Conservation (phyloP, 495 filamentous ascomycete genomes). For the Hypoxylon trugodes region DNA sequence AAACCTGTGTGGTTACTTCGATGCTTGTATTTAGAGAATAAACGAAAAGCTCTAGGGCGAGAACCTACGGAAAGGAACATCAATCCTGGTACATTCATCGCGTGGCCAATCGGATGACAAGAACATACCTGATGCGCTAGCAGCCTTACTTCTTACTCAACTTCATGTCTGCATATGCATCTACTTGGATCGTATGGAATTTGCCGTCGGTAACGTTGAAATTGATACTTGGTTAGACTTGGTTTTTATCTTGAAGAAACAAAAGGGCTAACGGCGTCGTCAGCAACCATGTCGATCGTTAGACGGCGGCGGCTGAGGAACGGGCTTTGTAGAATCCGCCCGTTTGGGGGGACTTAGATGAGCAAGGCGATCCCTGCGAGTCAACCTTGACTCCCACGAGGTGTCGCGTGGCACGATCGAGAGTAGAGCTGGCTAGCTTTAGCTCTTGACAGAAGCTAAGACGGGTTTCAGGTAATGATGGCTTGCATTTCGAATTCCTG, state of each 20-base stretch:
- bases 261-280: not conserved
- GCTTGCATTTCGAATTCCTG: constrained; percentile 26
- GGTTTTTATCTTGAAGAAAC: not conserved
- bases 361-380: constrained; percentile 25
- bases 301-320: not conserved
- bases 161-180: too few relatives aligned
- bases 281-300: not conserved
- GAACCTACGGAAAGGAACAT: not conserved
- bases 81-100: constrained; percentile 1
- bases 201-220: constrained; percentile 9
- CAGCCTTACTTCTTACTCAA: constrained; percentile 26
- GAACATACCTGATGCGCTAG: constrained; percentile 16
- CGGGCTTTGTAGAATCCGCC: not conserved
- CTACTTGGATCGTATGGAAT: constrained; percentile 9
- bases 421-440: not conserved
- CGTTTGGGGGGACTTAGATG: constrained; percentile 6
- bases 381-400: constrained; percentile 31
- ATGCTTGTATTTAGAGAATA: too few relatives aligned
- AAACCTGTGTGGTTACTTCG: too few relatives aligned
- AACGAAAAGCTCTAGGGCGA: not conserved
- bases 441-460: constrained; percentile 17
- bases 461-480: constrained; percentile 20
- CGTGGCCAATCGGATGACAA: constrained; percentile 19
- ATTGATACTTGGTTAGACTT: not conserved
- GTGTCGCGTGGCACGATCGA: constrained; percentile 21